A percentile compares a stretch with the other conserved stretches of the same genome.
phyloP scores from a whole-genome alignment of 257 asterid genomes.

The Paraleonurus japonicus region DNA sequence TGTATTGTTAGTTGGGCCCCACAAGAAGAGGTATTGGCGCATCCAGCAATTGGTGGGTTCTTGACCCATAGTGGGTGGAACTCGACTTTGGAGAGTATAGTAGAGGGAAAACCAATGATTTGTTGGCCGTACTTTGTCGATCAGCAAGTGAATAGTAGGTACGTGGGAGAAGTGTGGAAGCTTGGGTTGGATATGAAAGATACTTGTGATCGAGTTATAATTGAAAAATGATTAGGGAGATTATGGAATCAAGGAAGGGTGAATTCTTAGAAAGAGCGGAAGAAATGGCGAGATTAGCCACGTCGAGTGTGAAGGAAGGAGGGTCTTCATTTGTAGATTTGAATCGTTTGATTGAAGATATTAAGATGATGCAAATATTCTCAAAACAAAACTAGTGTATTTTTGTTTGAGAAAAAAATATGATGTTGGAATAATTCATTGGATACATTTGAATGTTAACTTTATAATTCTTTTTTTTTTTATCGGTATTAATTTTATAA shows the following conservation, averaged over 20 bases:
- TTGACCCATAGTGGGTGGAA: slow-evolving; percentile 47
- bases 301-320: slow-evolving; percentile 32
- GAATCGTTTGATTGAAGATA: slow-evolving; percentile 38
- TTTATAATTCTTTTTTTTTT: too few species aligned
- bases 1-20: slow-evolving; percentile 45
- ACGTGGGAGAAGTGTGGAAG: slow-evolving; percentile 40
- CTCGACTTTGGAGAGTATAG: slow-evolving; percentile 42
- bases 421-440: slow-evolving; percentile 15
- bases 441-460: not conserved
- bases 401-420: not conserved
- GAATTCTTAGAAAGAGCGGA: slow-evolving; percentile 35
- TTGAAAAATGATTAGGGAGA: slow-evolving; percentile 39
- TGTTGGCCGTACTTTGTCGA: slow-evolving; percentile 48
- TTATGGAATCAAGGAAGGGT: slow-evolving; percentile 42
- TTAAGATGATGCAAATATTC: slow-evolving; percentile 22
- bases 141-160: slow-evolving; percentile 50
- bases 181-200: slow-evolving; percentile 57
- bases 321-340: slow-evolving; percentile 40
- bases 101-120: slow-evolving; percentile 44
- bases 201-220: slow-evolving; percentile 35
- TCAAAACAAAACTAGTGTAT: not conserved
- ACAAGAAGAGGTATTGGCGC: slow-evolving; percentile 38
- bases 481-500: too few species aligned
- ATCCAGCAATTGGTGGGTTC: slow-evolving; percentile 36
- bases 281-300: slow-evolving; percentile 33